Base-by-base conservation (phyloP, 805 yeast genomes). In the Hanseniaspora lachancei region DNA sequence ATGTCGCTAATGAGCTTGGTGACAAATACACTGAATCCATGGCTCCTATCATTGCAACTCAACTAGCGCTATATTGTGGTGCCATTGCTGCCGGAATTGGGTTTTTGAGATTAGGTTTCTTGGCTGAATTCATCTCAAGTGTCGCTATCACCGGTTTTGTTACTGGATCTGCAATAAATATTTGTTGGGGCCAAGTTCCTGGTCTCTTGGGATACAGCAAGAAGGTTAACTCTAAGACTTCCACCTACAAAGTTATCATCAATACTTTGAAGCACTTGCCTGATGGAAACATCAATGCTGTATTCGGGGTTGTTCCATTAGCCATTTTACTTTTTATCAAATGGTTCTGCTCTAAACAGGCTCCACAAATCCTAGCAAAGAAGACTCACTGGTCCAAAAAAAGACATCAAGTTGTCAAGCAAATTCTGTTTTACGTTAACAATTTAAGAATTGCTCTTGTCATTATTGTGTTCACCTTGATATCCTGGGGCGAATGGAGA, bases 121-220 rank as follows among this genome's bases (percentile, higher is more conserved):
- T 89, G 53, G 80, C 89, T 46, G 97, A 89, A 68, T 80, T 85
- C 66, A 88, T 89, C 63, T 87, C 96, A 2, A 74, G 83, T 64
- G 96, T 96, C 47, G 95, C 96, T 0, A 95, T 89, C 43, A 75
- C 88, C 70, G 97, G 97, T 0, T 89, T 89, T 73, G 89, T 89
- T 91, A 77, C 91, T 36, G 97, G 97, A 53, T 89, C 96, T 5
- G 96, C 97, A 2, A 77, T 89, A 63, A 82, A 75, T 63, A 89
- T 89, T 65, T 74, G 84, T 38, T 69, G 74, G 58, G 97, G 97
- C 24, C 97, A 89, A 72, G 81, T 89, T 7, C 95, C 97, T 5
- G 84, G 75, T 5, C 74, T 89, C 58, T 76, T 89, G 85, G 97
- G 97, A 18, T 84, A 75, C 70, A 74, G 66, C 62, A 78, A 71